These are phyloP conservation scores for Friedmanniomyces simplex DNA, from an alignment of 495 filamentous ascomycete species.

Conservation along the genomic window DNA sequence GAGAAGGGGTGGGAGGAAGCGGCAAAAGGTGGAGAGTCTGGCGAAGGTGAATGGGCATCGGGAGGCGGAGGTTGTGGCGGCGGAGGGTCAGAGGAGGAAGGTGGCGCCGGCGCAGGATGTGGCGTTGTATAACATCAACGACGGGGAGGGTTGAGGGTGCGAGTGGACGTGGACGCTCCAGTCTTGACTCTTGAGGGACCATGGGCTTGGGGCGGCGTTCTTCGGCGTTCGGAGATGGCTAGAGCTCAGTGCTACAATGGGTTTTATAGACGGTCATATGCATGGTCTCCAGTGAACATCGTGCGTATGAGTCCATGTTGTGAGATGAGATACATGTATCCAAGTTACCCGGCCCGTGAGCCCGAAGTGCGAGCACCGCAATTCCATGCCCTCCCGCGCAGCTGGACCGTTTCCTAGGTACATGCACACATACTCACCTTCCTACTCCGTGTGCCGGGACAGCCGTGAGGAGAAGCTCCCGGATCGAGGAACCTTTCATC, in stretches of 20 bases:
- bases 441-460: too few relatives aligned
- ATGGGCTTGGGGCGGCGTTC: background rate
- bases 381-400: too few relatives aligned
- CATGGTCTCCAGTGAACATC: too few relatives aligned
- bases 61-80: constrained; percentile 1
- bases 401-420: too few relatives aligned
- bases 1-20: constrained; percentile 13
- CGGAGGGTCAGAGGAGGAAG: constrained; percentile 5
- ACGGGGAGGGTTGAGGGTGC: constrained; percentile 7
- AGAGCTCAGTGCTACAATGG: background rate
- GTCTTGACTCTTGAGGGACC: background rate
- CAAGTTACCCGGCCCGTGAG: too few relatives aligned
- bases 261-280: too few relatives aligned
- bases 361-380: too few relatives aligned
- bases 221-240: background rate
- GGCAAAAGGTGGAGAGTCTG: constrained; percentile 1
- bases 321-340: too few relatives aligned
- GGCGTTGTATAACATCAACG: constrained; percentile 33
- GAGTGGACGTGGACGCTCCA: background rate
- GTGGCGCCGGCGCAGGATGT: constrained; percentile 24
- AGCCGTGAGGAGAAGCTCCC: too few relatives aligned
- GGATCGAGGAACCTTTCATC: background rate
- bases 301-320: too few relatives aligned
- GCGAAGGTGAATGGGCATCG: constrained; percentile 2
- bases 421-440: too few relatives aligned